Percentiles rank a stretch among this genome's conserved stretches.
phyloP scores from a whole-genome alignment of 108 stramenopile species.

The Discostella stelligeroides region DNA sequence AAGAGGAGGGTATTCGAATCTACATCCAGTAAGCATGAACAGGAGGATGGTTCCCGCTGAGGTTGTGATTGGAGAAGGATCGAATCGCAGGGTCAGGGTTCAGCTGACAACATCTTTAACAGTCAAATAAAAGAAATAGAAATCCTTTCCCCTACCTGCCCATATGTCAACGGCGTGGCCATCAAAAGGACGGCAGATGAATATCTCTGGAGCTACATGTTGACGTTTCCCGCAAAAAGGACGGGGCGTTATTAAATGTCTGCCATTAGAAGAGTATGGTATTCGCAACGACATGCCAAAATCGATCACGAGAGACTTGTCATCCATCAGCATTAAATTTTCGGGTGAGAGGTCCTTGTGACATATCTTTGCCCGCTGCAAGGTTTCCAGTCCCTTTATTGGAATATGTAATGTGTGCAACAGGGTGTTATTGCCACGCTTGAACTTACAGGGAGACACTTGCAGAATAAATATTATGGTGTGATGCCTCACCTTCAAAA shows the following conservation, averaged over 20 bases:
- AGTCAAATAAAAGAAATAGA: background rate
- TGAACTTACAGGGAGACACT: background rate
- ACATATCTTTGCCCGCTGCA: conserved; percentile 68
- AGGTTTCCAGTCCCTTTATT: conserved; percentile 64
- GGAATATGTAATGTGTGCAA: background rate
- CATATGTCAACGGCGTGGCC: conserved; percentile 68
- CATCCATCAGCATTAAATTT: conserved; percentile 65
- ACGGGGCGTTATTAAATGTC: conserved; percentile 39
- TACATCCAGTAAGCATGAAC: conserved; percentile 57
- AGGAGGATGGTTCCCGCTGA: conserved; percentile 60
- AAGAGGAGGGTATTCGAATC: conserved; percentile 18
- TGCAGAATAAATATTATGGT: background rate
- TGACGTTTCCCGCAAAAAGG: too few relatives aligned
- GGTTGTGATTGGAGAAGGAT: background rate
- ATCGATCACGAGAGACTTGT: conserved; percentile 72
- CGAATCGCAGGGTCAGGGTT: background rate
- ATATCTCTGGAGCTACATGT: conserved; percentile 68
- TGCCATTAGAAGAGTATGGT: conserved; percentile 49
- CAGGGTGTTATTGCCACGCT: background rate
- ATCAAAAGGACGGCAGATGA: conserved; percentile 40
- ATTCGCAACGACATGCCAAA: conserved; percentile 86
- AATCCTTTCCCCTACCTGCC: conserved; percentile 22
- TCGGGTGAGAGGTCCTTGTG: conserved; percentile 82
- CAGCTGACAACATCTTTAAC: too few relatives aligned
- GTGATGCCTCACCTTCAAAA: conserved; percentile 57